Conservation (phyloP, 768 basidiomycete genomes). For the Tulasnella calospora region DNA sequence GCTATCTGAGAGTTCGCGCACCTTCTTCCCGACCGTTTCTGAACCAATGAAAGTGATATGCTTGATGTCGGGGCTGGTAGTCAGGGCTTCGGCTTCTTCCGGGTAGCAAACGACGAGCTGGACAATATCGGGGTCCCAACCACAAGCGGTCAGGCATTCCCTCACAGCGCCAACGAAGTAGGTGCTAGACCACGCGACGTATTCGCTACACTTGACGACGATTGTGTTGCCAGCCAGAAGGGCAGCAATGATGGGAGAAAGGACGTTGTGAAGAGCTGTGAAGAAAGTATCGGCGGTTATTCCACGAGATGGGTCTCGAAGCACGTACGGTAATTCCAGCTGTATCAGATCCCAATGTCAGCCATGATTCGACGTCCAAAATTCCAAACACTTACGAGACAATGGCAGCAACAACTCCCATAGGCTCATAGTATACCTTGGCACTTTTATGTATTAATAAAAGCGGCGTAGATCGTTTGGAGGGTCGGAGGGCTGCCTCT, state of each 20-base stretch:
- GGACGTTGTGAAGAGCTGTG: conserved; percentile 84
- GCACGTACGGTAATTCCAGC: conserved; percentile 80
- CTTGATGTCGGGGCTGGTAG: conserved; percentile 68
- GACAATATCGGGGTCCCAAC: conserved; percentile 80
- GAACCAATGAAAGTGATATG: conserved; percentile 96
- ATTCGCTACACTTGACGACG: conserved; percentile 87
- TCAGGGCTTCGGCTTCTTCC: conserved; percentile 76
- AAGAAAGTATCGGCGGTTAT: not conserved
- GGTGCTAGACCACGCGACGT: conserved; percentile 78
- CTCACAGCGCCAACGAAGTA: conserved; percentile 71
- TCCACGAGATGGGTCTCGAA: not conserved
- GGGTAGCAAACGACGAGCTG: conserved; percentile 85
- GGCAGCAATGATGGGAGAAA: conserved; percentile 87
- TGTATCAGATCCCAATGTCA: not conserved
- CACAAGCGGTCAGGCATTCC: conserved; percentile 70
- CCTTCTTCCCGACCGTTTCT: conserved; percentile 69
- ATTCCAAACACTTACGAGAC: conserved; percentile 49
- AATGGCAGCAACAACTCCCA: conserved; percentile 87
- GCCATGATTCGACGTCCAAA: not conserved
- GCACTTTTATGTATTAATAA: conserved; percentile 73
- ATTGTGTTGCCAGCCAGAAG: conserved; percentile 88
- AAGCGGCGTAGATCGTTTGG: conserved; percentile 60
- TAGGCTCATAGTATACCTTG: conserved; percentile 79
- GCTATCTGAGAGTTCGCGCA: conserved; percentile 31
- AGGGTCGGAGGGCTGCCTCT: conserved; percentile 67